Percentiles rank a stretch among this genome's conserved stretches.
Evolutionary conservation across 2,329 filamentous ascomycete species (phyloP).

Genomic region (Penicillium italicum): DNA sequence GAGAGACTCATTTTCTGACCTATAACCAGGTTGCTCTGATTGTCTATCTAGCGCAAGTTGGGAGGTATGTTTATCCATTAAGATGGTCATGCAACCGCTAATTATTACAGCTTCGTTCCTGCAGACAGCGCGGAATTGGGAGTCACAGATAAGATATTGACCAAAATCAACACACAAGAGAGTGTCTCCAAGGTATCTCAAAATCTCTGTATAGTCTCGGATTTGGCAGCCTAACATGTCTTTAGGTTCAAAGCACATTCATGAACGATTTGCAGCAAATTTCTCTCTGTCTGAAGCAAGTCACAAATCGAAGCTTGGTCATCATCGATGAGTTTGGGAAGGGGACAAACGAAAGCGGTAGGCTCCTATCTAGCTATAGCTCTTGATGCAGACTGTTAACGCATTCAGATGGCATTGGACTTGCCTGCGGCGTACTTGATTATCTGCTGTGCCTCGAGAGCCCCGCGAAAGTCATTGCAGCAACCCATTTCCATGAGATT

Average conservation of each 20-base stretch:
- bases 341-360: slow-evolving; percentile 58
- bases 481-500: slow-evolving; percentile 61
- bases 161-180: slow-evolving; percentile 73
- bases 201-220: too few species aligned
- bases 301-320: slow-evolving; percentile 72
- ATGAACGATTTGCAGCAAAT: slow-evolving; percentile 87
- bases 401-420: slow-evolving; percentile 57
- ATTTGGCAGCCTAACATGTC: neutral
- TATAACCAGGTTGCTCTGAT: slow-evolving; percentile 68
- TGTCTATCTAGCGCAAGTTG: slow-evolving; percentile 87
- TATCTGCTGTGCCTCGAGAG: slow-evolving; percentile 51
- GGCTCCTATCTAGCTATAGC: neutral
- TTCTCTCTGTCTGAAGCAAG: slow-evolving; percentile 68
- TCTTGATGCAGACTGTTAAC: slow-evolving; percentile 4
- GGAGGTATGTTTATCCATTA: slow-evolving; percentile 45
- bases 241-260: slow-evolving; percentile 60
- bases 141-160: slow-evolving; percentile 87
- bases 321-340: slow-evolving; percentile 92
- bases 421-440: slow-evolving; percentile 60
- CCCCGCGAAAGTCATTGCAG: slow-evolving; percentile 58
- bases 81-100: neutral
- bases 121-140: slow-evolving; percentile 73
- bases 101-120: slow-evolving; percentile 68
- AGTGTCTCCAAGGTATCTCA: slow-evolving; percentile 55
- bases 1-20: slow-evolving; percentile 4